Conservation (phyloP, 345 rosid genomes). For the Streptanthus diversifolius region DNA sequence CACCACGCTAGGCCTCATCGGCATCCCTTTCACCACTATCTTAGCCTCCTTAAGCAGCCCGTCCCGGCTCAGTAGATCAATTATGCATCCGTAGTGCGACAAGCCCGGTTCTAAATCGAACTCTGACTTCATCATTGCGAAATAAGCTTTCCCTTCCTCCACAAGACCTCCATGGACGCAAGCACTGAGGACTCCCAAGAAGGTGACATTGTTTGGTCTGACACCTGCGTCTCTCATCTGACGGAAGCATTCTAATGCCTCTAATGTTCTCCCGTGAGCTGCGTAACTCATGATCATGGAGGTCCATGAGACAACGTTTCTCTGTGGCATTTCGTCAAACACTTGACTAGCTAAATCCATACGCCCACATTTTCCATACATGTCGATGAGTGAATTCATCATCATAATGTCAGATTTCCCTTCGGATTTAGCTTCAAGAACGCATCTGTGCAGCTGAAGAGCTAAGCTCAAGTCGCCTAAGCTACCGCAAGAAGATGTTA, state of each 20-base stretch:
- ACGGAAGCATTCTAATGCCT: constrained; percentile 56
- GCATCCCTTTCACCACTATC: constrained; percentile 64
- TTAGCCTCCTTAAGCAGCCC: constrained; percentile 73
- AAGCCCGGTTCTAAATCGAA: constrained; percentile 47
- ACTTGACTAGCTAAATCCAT: constrained; percentile 69
- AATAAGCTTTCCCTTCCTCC: constrained; percentile 56
- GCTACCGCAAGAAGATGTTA: constrained; percentile 71
- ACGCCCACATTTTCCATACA: constrained; percentile 81
- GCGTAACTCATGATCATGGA: constrained; percentile 76
- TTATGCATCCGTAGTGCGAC: constrained; percentile 79
- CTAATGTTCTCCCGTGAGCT: constrained; percentile 50
- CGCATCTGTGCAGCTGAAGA: constrained; percentile 68
- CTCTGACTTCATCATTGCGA: constrained; percentile 52
- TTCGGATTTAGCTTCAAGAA: constrained; percentile 44
- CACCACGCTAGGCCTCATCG: constrained; percentile 66
- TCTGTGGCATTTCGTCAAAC: constrained; percentile 45
- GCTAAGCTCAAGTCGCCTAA: constrained; percentile 66
- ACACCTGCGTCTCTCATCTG: constrained; percentile 51
- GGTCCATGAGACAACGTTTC: constrained; percentile 81
- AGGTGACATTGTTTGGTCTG: constrained; percentile 70
- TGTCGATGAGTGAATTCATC: constrained; percentile 69
- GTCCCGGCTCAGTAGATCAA: constrained; percentile 68
- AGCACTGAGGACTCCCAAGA: constrained; percentile 70
- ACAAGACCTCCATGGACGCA: constrained; percentile 88
- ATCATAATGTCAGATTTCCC: constrained; percentile 52